Conservation (phyloP, 306 rosid species). For the Cicer cuneatum region DNA sequence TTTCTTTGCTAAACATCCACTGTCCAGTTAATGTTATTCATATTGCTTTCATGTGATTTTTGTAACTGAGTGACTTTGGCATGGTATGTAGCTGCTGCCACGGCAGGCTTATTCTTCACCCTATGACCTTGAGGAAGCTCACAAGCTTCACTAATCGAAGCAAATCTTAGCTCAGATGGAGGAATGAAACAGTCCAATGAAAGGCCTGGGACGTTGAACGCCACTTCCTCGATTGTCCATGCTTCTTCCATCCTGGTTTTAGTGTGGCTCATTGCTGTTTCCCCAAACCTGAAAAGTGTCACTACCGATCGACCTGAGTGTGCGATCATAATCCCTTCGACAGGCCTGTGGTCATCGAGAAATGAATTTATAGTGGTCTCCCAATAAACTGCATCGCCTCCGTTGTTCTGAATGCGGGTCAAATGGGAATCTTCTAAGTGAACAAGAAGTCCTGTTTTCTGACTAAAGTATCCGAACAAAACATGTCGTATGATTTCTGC, state of each 20-base stretch:
- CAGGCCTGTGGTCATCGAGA: conserved; percentile 85
- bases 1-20: conserved; percentile 63
- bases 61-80: conserved; percentile 72
- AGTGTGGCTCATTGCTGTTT: conserved; percentile 98
- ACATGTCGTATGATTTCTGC: conserved; percentile 98
- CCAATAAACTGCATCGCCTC: conserved; percentile 99
- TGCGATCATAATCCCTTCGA: conserved; percentile 95
- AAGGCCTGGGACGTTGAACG: conserved; percentile 94
- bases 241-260: conserved; percentile 99
- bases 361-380: conserved; percentile 97
- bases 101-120: conserved; percentile 57
- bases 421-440: conserved; percentile 98
- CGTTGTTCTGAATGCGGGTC: conserved; percentile 97
- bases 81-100: conserved; percentile 62
- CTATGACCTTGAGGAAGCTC: conserved; percentile 76
- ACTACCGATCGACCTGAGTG: conserved; percentile 95
- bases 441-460: conserved; percentile 90
- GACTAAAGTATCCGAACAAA: conserved; percentile 98
- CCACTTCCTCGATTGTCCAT: conserved; percentile 98
- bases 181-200: conserved; percentile 97
- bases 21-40: conserved; percentile 67
- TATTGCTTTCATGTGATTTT: conserved; percentile 60
- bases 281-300: conserved; percentile 98
- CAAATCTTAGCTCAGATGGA: conserved; percentile 91
- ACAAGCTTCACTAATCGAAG: conserved; percentile 84